phyloP scores from a whole-genome alignment of 352 stramenopile genomes.

The Phytophthora pluvialis region DNA sequence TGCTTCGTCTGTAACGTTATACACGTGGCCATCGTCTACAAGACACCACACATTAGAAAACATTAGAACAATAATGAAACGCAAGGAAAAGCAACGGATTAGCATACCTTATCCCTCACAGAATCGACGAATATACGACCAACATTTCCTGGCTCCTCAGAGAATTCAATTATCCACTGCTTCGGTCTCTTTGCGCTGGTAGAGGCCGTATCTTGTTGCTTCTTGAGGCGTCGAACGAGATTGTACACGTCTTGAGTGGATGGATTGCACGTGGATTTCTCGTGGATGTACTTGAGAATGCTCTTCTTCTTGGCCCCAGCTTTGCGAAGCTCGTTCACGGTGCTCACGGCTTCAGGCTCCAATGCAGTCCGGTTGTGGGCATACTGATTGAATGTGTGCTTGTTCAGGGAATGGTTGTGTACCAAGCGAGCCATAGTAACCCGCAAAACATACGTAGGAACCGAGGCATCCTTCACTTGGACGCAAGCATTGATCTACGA shows the following conservation, averaged over 20 bases:
- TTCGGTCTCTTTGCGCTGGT: conserved; percentile 9
- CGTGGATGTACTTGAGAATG: too few relatives aligned
- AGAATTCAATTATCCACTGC: conserved; percentile 23
- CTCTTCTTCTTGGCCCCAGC: too few relatives aligned
- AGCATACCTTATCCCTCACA: conserved; percentile 1
- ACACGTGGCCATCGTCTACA: conserved; percentile 22
- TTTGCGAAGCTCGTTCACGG: too few relatives aligned
- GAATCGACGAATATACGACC: conserved; percentile 20
- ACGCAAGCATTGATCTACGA: too few relatives aligned
- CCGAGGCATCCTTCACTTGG: too few relatives aligned
- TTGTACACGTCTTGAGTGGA: conserved; percentile 14
- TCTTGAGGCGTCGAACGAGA: conserved; percentile 3
- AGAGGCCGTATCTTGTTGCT: background rate
- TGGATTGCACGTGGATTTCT: conserved; percentile 8
- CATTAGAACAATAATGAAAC: background rate
- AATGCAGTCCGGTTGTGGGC: too few relatives aligned
- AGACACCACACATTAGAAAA: too few relatives aligned
- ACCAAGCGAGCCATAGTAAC: too few relatives aligned
- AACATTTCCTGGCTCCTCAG: conserved; percentile 18
- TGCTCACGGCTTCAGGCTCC: too few relatives aligned
- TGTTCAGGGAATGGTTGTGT: too few relatives aligned
- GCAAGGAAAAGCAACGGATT: background rate
- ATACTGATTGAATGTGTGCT: too few relatives aligned
- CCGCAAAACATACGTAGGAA: too few relatives aligned
- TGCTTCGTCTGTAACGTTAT: conserved; percentile 30